Percentiles rank a stretch among this genome's conserved stretches.
Conservation (phyloP, 352 stramenopile genomes). For the Phytopythium kandeliae region DNA sequence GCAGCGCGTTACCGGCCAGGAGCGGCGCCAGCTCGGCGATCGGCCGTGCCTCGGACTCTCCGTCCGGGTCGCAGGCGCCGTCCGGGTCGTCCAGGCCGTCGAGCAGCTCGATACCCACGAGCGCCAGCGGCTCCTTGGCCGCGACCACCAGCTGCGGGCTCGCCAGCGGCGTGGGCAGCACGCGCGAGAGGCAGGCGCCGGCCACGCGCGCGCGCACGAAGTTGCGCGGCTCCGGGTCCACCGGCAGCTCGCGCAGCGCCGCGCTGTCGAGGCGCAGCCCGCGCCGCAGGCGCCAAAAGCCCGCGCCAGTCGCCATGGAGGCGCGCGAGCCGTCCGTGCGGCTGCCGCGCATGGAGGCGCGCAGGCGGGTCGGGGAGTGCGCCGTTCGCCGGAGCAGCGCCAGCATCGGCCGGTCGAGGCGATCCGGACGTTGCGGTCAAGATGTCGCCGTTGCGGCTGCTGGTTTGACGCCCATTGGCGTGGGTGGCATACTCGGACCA, state of each 20-base stretch:
- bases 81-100: neutral
- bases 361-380: neutral
- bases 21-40: slow-evolving; percentile 45
- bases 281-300: slow-evolving; percentile 38
- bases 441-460: too few relatives aligned
- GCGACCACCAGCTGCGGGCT: slow-evolving; percentile 54
- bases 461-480: too few relatives aligned
- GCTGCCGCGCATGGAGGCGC: neutral
- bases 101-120: slow-evolving; percentile 52
- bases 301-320: slow-evolving; percentile 12
- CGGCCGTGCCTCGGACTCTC: slow-evolving; percentile 15
- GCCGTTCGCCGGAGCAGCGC: neutral
- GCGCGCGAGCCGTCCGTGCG: neutral
- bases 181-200: slow-evolving; percentile 57
- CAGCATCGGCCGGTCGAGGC: neutral
- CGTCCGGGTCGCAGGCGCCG: slow-evolving; percentile 2
- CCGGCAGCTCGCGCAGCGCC: slow-evolving; percentile 52
- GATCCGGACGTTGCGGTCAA: too few relatives aligned
- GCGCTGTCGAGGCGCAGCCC: slow-evolving; percentile 46
- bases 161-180: slow-evolving; percentile 51
- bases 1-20: slow-evolving; percentile 69
- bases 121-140: slow-evolving; percentile 40
- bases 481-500: neutral
- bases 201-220: slow-evolving; percentile 41
- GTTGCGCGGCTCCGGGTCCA: slow-evolving; percentile 49